Percentiles rank a stretch among this genome's conserved stretches.
Evolutionary conservation across 2,329 filamentous ascomycete species (phyloP).

Genomic region (Rutstroemia sp.): DNA sequence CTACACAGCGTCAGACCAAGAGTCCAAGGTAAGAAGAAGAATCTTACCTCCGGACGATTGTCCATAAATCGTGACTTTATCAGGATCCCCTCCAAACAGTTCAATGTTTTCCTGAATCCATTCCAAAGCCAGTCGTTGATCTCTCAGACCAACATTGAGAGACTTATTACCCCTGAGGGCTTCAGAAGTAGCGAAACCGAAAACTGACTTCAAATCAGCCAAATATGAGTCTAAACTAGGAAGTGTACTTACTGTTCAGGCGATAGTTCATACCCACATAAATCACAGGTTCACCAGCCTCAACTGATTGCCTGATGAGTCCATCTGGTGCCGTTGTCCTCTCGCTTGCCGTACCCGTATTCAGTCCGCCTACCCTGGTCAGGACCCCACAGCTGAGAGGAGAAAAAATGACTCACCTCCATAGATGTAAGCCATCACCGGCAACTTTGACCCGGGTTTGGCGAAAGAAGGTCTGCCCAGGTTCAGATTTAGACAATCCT

Average conservation of each 20-base stretch:
- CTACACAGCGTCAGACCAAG: conserved; percentile 22
- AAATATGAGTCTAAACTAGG: not conserved
- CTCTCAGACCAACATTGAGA: conserved; percentile 32
- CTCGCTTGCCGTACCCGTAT: conserved; percentile 13
- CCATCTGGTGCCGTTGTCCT: conserved; percentile 33
- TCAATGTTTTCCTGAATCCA: conserved; percentile 54
- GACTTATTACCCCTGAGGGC: conserved; percentile 31
- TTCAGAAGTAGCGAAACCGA: conserved; percentile 62
- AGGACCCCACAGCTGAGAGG: not conserved
- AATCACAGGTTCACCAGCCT: conserved; percentile 42
- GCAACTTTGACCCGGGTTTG: conserved; percentile 45
- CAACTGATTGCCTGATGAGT: conserved; percentile 38
- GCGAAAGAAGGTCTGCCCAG: conserved; percentile 50
- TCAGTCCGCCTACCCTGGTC: conserved; percentile 10
- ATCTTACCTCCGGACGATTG: conserved; percentile 46
- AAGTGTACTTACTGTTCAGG: conserved; percentile 14
- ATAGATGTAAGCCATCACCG: conserved; percentile 62
- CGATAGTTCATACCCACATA: conserved; percentile 53
- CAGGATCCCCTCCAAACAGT: conserved; percentile 49
- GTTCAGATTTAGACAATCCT: conserved; percentile 56
- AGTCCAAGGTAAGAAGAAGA: conserved; percentile 33
- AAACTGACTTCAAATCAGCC: conserved; percentile 39
- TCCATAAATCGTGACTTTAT: conserved; percentile 52
- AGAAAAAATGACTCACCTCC: conserved; percentile 39
- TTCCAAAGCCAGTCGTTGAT: conserved; percentile 34